A percentile compares a stretch with the other conserved stretches of the same genome.
Conservation (phyloP, 2,329 filamentous ascomycete species). For the Zymoseptoria passerinii region DNA sequence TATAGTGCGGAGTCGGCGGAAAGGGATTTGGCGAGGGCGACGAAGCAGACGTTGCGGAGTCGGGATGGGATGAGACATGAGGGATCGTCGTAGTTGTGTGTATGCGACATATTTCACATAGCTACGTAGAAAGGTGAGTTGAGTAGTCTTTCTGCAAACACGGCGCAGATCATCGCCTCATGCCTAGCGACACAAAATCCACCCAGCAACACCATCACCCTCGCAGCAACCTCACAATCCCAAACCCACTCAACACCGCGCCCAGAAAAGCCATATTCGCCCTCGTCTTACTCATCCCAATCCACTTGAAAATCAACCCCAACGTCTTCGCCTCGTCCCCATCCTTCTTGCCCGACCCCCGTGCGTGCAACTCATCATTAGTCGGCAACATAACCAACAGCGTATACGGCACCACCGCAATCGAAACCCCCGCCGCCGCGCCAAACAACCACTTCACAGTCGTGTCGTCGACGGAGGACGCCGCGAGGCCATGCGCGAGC, state of each 20-base stretch:
- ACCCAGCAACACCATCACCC: neutral
- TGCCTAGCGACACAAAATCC: too few species aligned
- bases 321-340: neutral
- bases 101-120: too few species aligned
- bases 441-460: neutral
- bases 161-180: neutral
- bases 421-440: neutral
- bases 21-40: neutral
- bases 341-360: neutral
- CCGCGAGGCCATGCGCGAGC: neutral
- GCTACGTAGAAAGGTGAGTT: too few species aligned
- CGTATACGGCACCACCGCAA: constrained; percentile 6
- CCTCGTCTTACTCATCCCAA: neutral
- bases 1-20: neutral
- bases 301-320: neutral
- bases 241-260: neutral
- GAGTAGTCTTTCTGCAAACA: too few species aligned
- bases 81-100: neutral
- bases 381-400: constrained; percentile 4
- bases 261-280: neutral
- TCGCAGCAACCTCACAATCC: neutral
- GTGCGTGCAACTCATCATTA: constrained; percentile 1
- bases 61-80: neutral
- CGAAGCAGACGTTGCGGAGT: neutral
- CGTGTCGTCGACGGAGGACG: neutral